Evolutionary conservation across 306 rosid genomes (phyloP), one percentile per base, ranked within the genome.

Genomic region (Cucurbita maxima): DNA sequence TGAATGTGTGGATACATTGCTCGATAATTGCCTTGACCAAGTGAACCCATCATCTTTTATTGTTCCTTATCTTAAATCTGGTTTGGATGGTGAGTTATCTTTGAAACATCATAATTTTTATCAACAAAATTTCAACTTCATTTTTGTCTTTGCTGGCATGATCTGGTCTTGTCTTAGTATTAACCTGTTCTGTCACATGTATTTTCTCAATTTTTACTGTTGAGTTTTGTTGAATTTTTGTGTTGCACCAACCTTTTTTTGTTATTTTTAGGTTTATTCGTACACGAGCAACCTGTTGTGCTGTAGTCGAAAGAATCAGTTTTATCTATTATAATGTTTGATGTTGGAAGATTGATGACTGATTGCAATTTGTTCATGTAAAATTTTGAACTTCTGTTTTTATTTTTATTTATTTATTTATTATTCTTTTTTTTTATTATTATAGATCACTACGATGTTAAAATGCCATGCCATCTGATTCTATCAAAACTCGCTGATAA

Each of bases 381-480:
- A 71, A 71, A 14, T 4, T 71, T 36, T 52, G 7, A 71, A 53
- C 51, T n/a, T 4, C 13, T 9, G 34, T 36, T 56, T 55, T 25
- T 25, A 25, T 25, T 1, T 25, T 1, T 25, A 0, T 22, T 22
- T 22, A 22, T 0, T 22, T 22, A 22, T 22, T 22, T 22, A 1
- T 22, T n/a, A n/a, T n/a, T n/a, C n/a, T n/a, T n/a, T n/a, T n/a
- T n/a, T 44, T 13, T 40, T 16, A 2, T 58, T 78, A 76, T 83
- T 76, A 64, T 88, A 95, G 99, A 91, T 84, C 99, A 95, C 76
- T 95, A 95, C 45, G 99, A 95, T 80, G 99, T 95, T 62, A 95
- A 95, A 84, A 95, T 95, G 99, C 97, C 99, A 74, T 95, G 99
- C 82, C 99, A 95, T 81, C 91, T 95, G 75, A 95, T 95, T 75